phyloP scores from a whole-genome alignment of 768 basidiomycete species.

The Suillus sp. region DNA sequence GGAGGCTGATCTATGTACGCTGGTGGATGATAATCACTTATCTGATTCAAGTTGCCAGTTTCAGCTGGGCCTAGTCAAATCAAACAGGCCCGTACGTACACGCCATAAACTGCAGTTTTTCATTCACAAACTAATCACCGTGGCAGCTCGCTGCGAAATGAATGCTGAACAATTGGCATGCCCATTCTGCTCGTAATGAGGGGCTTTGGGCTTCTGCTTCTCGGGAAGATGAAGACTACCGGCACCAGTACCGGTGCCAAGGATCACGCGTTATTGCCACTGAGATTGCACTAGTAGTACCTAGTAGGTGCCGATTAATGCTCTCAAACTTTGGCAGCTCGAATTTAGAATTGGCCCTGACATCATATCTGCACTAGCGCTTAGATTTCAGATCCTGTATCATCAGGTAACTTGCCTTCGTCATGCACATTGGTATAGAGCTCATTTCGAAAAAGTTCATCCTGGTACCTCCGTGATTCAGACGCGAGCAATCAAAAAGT shows the following conservation, averaged over 20 bases:
- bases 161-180: background rate
- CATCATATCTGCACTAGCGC: background rate
- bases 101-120: background rate
- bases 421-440: slow-evolving; percentile 23
- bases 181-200: background rate
- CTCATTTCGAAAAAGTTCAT: background rate
- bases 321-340: background rate
- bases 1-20: no score
- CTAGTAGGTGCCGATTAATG: background rate
- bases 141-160: background rate
- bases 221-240: background rate
- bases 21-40: background rate
- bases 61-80: background rate
- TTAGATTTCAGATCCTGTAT: no score
- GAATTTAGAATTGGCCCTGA: background rate
- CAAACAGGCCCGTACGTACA: background rate
- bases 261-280: background rate
- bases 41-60: background rate
- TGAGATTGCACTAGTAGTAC: background rate
- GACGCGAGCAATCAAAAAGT: background rate
- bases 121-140: background rate
- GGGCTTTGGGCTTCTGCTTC: background rate
- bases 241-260: background rate
- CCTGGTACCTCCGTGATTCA: background rate
- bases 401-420: slow-evolving; percentile 22